These are phyloP conservation scores for Erodium chrysanthum DNA, from an alignment of 441 rosid species.

Conservation along the genomic window DNA sequence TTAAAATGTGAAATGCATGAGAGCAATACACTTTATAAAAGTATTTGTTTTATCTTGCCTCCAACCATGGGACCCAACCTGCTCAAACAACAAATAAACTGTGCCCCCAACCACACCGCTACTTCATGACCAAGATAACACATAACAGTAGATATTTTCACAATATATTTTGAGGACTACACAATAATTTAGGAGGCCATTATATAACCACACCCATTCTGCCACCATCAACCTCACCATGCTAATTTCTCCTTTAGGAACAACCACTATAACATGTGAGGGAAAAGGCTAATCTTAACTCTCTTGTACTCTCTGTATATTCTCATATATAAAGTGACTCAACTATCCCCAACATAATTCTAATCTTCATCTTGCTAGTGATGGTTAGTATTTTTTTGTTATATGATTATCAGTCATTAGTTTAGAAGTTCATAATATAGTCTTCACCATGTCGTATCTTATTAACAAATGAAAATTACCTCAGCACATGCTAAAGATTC, in stretches of 20 bases:
- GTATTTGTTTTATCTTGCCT: too few species aligned
- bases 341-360: not conserved
- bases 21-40: too few species aligned
- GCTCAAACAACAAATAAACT: too few species aligned
- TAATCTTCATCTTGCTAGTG: not conserved
- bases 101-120: too few species aligned
- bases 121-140: too few species aligned
- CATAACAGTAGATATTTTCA: too few species aligned
- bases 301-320: not conserved
- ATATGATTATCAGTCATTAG: not conserved
- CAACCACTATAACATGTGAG: not conserved
- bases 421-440: not conserved
- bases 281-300: too few species aligned
- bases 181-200: too few species aligned
- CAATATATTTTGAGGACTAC: too few species aligned
- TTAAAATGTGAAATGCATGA: too few species aligned
- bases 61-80: too few species aligned
- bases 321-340: not conserved
- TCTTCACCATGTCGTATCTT: not conserved
- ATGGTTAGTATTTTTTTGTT: not conserved
- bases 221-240: not conserved
- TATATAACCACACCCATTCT: not conserved
- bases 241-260: not conserved
- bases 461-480: not conserved
- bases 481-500: not conserved